Evolutionary conservation across 805 yeast genomes (phyloP), one percentile per base, ranked within the genome.

Genomic region (Yamadazyma akitaensis): DNA sequence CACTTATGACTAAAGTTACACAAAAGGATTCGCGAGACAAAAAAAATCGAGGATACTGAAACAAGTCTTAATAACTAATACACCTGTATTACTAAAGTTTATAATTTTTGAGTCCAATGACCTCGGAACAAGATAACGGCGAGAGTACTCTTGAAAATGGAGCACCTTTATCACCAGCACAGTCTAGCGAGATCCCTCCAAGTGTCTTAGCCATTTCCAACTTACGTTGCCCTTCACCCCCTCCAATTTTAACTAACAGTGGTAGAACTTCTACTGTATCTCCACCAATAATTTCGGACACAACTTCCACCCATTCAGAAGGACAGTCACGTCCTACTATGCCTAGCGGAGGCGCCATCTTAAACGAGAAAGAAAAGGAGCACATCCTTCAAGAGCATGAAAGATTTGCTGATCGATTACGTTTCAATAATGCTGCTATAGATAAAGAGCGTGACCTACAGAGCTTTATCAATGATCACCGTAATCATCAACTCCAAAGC

Each of bases 161-260:
- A 18, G 43, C 43, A 18, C 24, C 43, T 7, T 32, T 40, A n/a
- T 44, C 47, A 16, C 32, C 48, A 11, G 21, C 48, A 8, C 40
- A 36, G n/a, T 36, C 48, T 9, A 37, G 25, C 21, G 63, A 61
- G 13, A 44, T 61, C 18, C 67, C 67, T 12, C 83, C 84, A 3
- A 73, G 81, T 32, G 80, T 75, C 11, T 59, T 78, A 62, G 85
- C 86, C 0, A 64, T 80, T 30, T 79, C 86, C 7, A 78, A 73
- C 57, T 61, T 81, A 45, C 70, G 84, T 49, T 80, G 86, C 53
- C 87, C 88, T 1, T 82, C 87, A 4, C 88, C 88, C n/a, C 86
- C 88, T 1, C 87, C 88, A 7, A 81, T 82, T 44, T 63, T 81
- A 40, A 59, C 62, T 45, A 68, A 67, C 41, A 50, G 47, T 30